A percentile compares a stretch with the other conserved stretches of the same genome.
phyloP scores from a whole-genome alignment of 345 rosid genomes.

The Corchorus olitorius region DNA sequence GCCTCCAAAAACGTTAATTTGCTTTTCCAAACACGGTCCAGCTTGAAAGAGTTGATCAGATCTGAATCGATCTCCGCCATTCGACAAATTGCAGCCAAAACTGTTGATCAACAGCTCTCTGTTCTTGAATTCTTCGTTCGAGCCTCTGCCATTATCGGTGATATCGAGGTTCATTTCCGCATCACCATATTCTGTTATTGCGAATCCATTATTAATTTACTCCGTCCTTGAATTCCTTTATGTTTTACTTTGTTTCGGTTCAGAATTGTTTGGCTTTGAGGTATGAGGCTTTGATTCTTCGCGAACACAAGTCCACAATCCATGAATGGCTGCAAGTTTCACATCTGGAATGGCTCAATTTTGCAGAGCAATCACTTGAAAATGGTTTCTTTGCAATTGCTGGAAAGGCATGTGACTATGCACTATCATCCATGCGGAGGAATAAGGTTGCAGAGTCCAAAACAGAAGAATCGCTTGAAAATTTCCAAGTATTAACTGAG shows the following conservation, averaged over 20 bases:
- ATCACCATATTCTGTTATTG: neutral
- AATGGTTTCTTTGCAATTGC: constrained; percentile 61
- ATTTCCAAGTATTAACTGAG: constrained; percentile 25
- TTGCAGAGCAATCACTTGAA: constrained; percentile 59
- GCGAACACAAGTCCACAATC: constrained; percentile 52
- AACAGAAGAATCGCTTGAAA: constrained; percentile 26
- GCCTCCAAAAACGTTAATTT: constrained; percentile 55
- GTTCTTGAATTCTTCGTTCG: constrained; percentile 73
- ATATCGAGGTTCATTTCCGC: constrained; percentile 48
- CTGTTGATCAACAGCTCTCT: constrained; percentile 53
- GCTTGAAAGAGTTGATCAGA: constrained; percentile 53
- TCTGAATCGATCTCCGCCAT: constrained; percentile 45
- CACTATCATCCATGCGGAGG: constrained; percentile 45
- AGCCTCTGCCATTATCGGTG: constrained; percentile 74
- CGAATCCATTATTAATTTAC: neutral
- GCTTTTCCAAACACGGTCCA: constrained; percentile 39
- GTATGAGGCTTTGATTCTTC: constrained; percentile 68
- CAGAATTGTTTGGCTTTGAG: constrained; percentile 77
- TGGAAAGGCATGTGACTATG: constrained; percentile 67
- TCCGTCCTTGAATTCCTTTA: neutral
- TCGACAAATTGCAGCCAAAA: constrained; percentile 40
- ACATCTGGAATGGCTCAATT: constrained; percentile 59
- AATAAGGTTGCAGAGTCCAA: constrained; percentile 21
- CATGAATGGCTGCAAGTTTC: constrained; percentile 58
- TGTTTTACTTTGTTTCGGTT: neutral